Evolutionary conservation across 352 stramenopile genomes (phyloP), one percentile per base, ranked within the genome.

Genomic region (Phytopythium litorale): DNA sequence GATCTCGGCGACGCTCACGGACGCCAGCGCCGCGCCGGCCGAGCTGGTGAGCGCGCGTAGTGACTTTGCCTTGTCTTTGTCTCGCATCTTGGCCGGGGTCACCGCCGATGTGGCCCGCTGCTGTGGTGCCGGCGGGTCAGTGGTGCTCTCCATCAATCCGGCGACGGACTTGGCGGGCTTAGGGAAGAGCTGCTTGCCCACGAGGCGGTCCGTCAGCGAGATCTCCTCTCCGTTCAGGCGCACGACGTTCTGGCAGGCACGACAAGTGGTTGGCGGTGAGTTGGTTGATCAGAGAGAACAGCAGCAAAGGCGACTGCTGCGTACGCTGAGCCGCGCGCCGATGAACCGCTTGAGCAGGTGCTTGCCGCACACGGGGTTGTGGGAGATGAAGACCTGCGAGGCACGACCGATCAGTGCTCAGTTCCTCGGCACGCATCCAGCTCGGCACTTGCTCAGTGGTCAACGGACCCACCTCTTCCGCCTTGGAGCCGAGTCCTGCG

Each of bases 151-250:
- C 23, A 58, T 12, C 6, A 55, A 7, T 38, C 58, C 35, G 25
- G 40, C 25, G 51, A 63, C 52, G 52, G 49, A 13, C 32, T 59
- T 52, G 35, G n/a, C 51, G 11, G 65, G 43, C 53, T 83, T 85
- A 13, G 68, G 71, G 46, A 91, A 91, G 19, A 91, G 69, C 51
- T 85, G 72, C 23, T 78, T 78, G 45, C 81, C 84, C 1, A 78
- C 25, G 12, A 73, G 67, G 15, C 77, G 71, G 40, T 89, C 80
- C 0, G 56, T 68, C 8, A 67, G 21, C 2, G 80, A 77, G 58
- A 93, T 79, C 45, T 91, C 80, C 49, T 81, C 65, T 3, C 80
- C 78, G 61, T 92, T 92, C 12, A 92, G 54, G 1, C 78, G 69
- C 42, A 78, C 50, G 4, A 82, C 78, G 42, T 90, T 91, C 79